phyloP scores from a whole-genome alignment of 129 eudicot genomes.

The Escallonia rubra region DNA sequence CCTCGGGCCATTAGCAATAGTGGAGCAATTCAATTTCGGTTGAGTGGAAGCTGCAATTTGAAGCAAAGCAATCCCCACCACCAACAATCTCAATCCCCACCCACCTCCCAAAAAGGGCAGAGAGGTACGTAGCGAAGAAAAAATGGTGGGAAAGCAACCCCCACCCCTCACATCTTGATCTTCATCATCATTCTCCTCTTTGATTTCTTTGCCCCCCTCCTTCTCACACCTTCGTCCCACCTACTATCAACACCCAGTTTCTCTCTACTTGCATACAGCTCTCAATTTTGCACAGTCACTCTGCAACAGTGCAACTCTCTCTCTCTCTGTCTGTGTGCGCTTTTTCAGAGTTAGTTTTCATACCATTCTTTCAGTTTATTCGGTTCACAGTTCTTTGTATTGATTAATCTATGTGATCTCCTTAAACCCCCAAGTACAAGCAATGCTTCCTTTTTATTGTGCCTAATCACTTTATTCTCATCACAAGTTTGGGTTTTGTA shows the following conservation, averaged over 20 bases:
- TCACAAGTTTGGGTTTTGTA: too few species aligned
- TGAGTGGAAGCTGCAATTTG: slow-evolving; percentile 31
- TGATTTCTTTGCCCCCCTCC: slow-evolving; percentile 26
- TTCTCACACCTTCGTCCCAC: slow-evolving; percentile 3
- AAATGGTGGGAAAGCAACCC: slow-evolving; percentile 21
- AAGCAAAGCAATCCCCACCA: slow-evolving; percentile 21
- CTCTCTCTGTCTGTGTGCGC: slow-evolving; percentile 6
- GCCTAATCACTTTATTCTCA: neutral
- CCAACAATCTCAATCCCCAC: too few species aligned
- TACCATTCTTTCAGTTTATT: slow-evolving; percentile 25
- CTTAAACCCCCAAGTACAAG: neutral
- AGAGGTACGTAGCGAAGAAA: neutral
- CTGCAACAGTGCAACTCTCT: slow-evolving; percentile 3
- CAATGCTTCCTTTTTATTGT: neutral
- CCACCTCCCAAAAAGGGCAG: neutral
- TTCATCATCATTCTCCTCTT: slow-evolving; percentile 22
- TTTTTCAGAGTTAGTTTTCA: neutral
- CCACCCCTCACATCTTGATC: slow-evolving; percentile 29
- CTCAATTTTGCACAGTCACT: slow-evolving; percentile 5
- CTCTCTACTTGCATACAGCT: slow-evolving; percentile 9
- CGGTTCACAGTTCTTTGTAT: neutral
- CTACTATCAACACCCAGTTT: slow-evolving; percentile 20
- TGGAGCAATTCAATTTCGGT: slow-evolving; percentile 2
- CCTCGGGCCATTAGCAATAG: neutral
- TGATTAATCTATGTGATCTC: neutral